Percentiles rank a stretch among this genome's conserved stretches.
These are phyloP conservation scores for Saccharomycopsis fermentans DNA, from an alignment of 805 yeast species.

Conservation along the genomic window DNA sequence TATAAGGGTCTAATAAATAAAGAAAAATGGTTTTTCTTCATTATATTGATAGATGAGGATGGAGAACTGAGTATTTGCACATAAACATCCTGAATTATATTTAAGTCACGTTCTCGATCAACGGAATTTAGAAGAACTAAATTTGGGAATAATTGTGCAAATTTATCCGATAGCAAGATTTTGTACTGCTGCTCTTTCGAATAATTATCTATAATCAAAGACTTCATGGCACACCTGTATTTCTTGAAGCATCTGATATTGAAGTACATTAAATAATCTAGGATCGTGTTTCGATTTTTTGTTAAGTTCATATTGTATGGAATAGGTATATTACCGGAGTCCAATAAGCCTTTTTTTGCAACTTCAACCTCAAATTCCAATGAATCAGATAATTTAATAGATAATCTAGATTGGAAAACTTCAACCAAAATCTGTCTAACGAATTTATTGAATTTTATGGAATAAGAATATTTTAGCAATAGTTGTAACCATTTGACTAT, in stretches of 20 bases:
- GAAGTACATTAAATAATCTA: constrained; percentile 38
- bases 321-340: constrained; percentile 19
- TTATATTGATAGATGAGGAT: constrained; percentile 31
- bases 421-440: constrained; percentile 3
- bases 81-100: constrained; percentile 61
- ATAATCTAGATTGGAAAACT: neutral
- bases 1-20: neutral
- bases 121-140: neutral
- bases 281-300: constrained; percentile 16
- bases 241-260: constrained; percentile 50
- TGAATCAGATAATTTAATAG: neutral
- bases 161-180: constrained; percentile 1
- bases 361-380: neutral
- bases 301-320: constrained; percentile 20
- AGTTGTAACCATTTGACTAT: constrained; percentile 8
- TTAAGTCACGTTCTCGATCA: constrained; percentile 85
- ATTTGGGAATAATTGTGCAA: constrained; percentile 4
- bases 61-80: constrained; percentile 90
- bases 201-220: constrained; percentile 44
- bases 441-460: neutral
- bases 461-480: constrained; percentile 6
- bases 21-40: neutral
- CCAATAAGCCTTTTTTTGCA: constrained; percentile 1
- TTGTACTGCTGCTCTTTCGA: constrained; percentile 42
- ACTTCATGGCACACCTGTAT: constrained; percentile 38